Base-by-base conservation (phyloP, 2,329 filamentous ascomycete genomes). In the Blastomyces parvus region DNA sequence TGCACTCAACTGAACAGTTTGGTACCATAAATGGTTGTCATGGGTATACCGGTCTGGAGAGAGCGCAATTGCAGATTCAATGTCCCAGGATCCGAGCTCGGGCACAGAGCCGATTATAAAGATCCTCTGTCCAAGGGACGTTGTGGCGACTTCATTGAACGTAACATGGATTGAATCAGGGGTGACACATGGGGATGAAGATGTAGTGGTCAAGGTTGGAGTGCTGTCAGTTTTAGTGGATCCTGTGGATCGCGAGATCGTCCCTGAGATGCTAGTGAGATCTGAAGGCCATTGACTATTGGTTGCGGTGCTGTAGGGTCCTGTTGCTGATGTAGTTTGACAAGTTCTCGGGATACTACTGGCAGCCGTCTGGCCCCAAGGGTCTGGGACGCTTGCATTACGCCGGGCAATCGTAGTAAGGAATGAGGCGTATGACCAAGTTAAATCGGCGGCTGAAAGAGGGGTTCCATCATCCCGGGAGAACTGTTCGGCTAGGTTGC, bases 81-180 rank as follows among this genome's bases (percentile, higher is more conserved):
- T 77, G 64, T 85, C 77, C 88, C 88, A 91, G 68, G 71, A 79
- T 11, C 88, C 88, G 8, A 91, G 81, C 38, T 81, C 77, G 0
- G 79, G 69, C 58, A 81, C 79, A 62, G 81, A 84, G 22, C 88
- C 88, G 0, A 82, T 79, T 14, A 91, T 73, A 72, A 86, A 88
- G 70, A 91, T 80, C 9, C 81, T 85, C 72, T 90, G 80, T 3
- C 88, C 88, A 59, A 73, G 84, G 1, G 70, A 70, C 0, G 88
- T 90, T 0, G 76, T 79, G 25, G 81, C 84, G 0, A 79, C 70
- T 65, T 82, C 84, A 58, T 84, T 78, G 74, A 91, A 90, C 0
- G 84, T 84, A 8, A 91, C 83, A 0, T 82, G 77, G 7, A 88
- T 81, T 0, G 79, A 74, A 0, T 79, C 70, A 0, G 72, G 68